These are phyloP conservation scores for Didymella arachidicola DNA, from an alignment of 2,329 filamentous ascomycete genomes.

Conservation along the genomic window DNA sequence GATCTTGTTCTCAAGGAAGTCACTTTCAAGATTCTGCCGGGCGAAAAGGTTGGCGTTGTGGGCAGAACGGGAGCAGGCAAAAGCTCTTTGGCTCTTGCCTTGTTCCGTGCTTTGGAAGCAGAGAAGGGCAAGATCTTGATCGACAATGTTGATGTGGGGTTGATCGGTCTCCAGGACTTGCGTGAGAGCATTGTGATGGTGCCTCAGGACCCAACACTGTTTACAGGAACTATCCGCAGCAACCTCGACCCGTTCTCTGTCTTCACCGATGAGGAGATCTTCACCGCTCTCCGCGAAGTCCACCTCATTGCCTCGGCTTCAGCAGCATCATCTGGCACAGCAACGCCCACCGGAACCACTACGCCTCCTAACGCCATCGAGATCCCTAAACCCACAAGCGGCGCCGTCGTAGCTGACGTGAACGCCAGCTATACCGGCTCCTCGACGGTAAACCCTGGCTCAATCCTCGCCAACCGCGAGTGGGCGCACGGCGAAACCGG, in stretches of 20 bases:
- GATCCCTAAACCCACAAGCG: constrained; percentile 44
- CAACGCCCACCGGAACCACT: constrained; percentile 29
- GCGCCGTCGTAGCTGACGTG: constrained; percentile 36
- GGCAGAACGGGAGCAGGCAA: constrained; percentile 96
- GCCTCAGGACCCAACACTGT: constrained; percentile 94
- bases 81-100: constrained; percentile 88
- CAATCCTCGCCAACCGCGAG: constrained; percentile 42
- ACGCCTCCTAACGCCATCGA: constrained; percentile 39
- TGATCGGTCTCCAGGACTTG: constrained; percentile 90
- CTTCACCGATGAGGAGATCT: constrained; percentile 91
- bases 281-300: constrained; percentile 83
- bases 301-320: constrained; percentile 74
- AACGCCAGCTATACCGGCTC: constrained; percentile 37
- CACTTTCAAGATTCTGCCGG: constrained; percentile 83
- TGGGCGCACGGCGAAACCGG: constrained; percentile 38
- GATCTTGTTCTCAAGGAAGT: constrained; percentile 85
- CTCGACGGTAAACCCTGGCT: constrained; percentile 45
- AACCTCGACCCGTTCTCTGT: constrained; percentile 92
- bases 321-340: constrained; percentile 39
- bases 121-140: constrained; percentile 89
- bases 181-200: constrained; percentile 96
- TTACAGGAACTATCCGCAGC: constrained; percentile 87
- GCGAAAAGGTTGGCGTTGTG: constrained; percentile 95
- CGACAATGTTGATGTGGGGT: constrained; percentile 87
- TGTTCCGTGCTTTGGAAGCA: constrained; percentile 93